Evolutionary conservation across 2,329 filamentous ascomycete genomes (phyloP).

Genomic region (Botrytis aclada): DNA sequence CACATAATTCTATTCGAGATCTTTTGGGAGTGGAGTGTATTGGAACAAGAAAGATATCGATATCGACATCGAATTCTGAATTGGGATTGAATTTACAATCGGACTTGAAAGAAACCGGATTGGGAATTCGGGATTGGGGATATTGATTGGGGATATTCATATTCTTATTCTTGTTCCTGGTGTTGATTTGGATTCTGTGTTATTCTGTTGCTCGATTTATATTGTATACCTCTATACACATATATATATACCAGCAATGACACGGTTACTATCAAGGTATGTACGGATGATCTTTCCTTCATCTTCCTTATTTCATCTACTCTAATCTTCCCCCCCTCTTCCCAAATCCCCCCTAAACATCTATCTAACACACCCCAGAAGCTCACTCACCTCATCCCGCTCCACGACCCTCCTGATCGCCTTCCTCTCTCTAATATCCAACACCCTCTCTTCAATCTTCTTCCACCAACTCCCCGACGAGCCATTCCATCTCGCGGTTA

Average conservation of each 20-base stretch:
- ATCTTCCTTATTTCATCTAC: neutral
- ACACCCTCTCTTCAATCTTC: slow-evolving; percentile 34
- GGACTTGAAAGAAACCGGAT: neutral
- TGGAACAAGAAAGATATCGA: neutral
- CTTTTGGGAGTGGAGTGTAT: neutral
- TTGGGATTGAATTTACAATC: neutral
- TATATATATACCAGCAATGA: neutral
- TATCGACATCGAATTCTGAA: neutral
- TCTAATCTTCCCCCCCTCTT: neutral
- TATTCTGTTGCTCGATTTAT: neutral
- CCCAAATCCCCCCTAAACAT: neutral
- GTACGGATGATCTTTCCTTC: neutral
- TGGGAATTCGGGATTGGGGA: neutral
- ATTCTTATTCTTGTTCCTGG: neutral
- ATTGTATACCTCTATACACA: neutral
- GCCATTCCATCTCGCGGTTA: slow-evolving; percentile 35
- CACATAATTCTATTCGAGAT: neutral
- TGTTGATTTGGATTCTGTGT: neutral
- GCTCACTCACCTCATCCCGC: neutral
- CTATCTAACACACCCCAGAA: neutral
- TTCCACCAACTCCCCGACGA: slow-evolving; percentile 38
- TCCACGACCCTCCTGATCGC: slow-evolving; percentile 29
- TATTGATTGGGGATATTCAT: neutral
- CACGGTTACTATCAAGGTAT: slow-evolving; percentile 1
- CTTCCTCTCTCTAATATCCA: slow-evolving; percentile 33